Evolutionary conservation across 345 rosid genomes (phyloP).

Genomic region (Boechera stricta): DNA sequence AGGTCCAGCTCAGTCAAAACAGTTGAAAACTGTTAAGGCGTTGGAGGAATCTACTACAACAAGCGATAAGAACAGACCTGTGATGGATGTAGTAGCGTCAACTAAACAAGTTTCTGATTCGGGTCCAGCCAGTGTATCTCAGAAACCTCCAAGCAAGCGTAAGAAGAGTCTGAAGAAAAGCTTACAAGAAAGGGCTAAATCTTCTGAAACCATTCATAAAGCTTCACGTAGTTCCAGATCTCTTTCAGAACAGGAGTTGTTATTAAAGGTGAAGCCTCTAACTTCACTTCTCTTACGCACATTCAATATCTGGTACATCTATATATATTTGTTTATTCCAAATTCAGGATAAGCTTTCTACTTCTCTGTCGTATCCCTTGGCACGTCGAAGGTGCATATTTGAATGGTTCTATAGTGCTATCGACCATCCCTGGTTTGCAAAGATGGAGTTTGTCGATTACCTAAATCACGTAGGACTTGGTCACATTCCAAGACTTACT

Average conservation of each 20-base stretch:
- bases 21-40: slow-evolving; percentile 50
- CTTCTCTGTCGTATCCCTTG: slow-evolving; percentile 63
- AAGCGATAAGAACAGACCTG: slow-evolving; percentile 53
- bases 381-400: slow-evolving; percentile 89
- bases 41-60: slow-evolving; percentile 50
- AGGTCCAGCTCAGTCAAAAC: slow-evolving; percentile 55
- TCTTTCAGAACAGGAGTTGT: slow-evolving; percentile 46
- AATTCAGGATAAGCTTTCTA: slow-evolving; percentile 73
- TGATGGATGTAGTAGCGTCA: slow-evolving; percentile 47
- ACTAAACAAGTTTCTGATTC: slow-evolving; percentile 54
- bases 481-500: slow-evolving; percentile 91
- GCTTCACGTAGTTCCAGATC: slow-evolving; percentile 51
- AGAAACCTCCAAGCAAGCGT: slow-evolving; percentile 63
- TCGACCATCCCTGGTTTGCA: slow-evolving; percentile 98
- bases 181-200: slow-evolving; percentile 49
- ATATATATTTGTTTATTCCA: slow-evolving; percentile 31
- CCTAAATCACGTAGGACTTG: slow-evolving; percentile 92
- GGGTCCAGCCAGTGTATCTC: slow-evolving; percentile 47
- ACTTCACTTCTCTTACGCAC: slow-evolving; percentile 51
- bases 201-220: slow-evolving; percentile 52
- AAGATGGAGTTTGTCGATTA: slow-evolving; percentile 95
- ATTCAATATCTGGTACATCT: slow-evolving; percentile 7
- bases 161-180: slow-evolving; percentile 63
- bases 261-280: slow-evolving; percentile 41
- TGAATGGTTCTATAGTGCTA: slow-evolving; percentile 97